Evolutionary conservation across 352 stramenopile species (phyloP).

Genomic region (Phytophthora sojae): DNA sequence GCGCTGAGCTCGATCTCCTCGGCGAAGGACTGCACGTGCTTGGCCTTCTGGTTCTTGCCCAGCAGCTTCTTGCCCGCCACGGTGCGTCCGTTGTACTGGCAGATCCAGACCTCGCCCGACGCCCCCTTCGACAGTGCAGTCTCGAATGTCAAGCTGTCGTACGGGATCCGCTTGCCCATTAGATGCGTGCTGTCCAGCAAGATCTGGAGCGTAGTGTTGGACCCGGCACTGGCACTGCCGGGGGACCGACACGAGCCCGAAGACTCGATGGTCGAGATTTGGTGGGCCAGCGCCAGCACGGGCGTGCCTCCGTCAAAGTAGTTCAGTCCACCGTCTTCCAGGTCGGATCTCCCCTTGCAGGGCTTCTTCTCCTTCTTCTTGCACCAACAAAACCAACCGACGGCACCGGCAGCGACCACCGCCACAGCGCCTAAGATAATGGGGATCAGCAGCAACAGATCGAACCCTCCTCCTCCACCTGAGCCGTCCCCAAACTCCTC

Average conservation of each 20-base stretch:
- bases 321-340: neutral
- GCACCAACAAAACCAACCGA: conserved; percentile 5
- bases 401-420: neutral
- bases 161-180: conserved; percentile 25
- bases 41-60: conserved; percentile 24
- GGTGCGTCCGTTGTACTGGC: conserved; percentile 46
- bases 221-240: conserved; percentile 12
- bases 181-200: conserved; percentile 19
- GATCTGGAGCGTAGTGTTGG: conserved; percentile 30
- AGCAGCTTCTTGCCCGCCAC: conserved; percentile 52
- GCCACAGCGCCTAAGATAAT: neutral
- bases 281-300: neutral
- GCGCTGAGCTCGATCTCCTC: conserved; percentile 61
- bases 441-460: conserved; percentile 22
- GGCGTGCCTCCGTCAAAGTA: neutral
- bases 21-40: conserved; percentile 42
- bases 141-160: conserved; percentile 13
- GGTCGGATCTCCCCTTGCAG: neutral
- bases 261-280: neutral
- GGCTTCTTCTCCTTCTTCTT: neutral
- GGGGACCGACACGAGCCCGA: neutral
- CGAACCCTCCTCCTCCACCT: conserved; percentile 1
- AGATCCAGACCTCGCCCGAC: conserved; percentile 53
- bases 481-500: conserved; percentile 21
- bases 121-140: conserved; percentile 31